Percentiles rank a stretch among this genome's conserved stretches.
Evolutionary conservation across 805 yeast genomes (phyloP).

Genomic region (Wickerhamiella parazyma): DNA sequence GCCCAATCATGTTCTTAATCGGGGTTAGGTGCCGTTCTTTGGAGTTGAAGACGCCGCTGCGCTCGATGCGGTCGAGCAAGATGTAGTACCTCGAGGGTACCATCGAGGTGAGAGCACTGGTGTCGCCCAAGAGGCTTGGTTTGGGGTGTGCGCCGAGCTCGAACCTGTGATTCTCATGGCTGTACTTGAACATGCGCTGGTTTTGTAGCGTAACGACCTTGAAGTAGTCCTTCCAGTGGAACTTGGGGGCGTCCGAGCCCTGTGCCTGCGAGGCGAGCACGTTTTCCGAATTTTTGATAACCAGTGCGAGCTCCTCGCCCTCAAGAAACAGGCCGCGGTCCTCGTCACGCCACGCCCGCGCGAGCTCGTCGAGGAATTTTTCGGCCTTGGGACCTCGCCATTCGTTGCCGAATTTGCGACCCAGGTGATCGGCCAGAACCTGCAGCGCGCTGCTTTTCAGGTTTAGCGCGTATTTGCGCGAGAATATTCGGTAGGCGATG

Average conservation of each 20-base stretch:
- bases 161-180: conserved; percentile 42
- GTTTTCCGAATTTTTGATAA: conserved; percentile 44
- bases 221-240: conserved; percentile 66
- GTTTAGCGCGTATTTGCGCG: conserved; percentile 86
- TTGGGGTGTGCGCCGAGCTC: conserved; percentile 19
- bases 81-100: conserved; percentile 42
- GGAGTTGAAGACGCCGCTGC: conserved; percentile 61
- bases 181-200: conserved; percentile 27
- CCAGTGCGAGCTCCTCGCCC: conserved; percentile 49
- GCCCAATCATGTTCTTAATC: conserved; percentile 74
- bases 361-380: conserved; percentile 59
- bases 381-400: conserved; percentile 66
- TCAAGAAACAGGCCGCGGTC: conserved; percentile 79
- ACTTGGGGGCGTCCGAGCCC: conserved; percentile 4
- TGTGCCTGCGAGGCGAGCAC: conserved; percentile 6
- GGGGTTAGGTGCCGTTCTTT: conserved; percentile 37
- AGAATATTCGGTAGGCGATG: conserved; percentile 73
- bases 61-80: conserved; percentile 51
- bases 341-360: conserved; percentile 74
- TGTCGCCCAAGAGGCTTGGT: conserved; percentile 17
- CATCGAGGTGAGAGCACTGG: conserved; percentile 17
- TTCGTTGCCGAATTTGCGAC: conserved; percentile 65
- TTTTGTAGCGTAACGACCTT: conserved; percentile 47
- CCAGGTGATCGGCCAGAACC: conserved; percentile 59
- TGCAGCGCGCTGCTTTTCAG: conserved; percentile 74